phyloP scores from a whole-genome alignment of 805 yeast species.

The Lachancea lanzarotensis region DNA sequence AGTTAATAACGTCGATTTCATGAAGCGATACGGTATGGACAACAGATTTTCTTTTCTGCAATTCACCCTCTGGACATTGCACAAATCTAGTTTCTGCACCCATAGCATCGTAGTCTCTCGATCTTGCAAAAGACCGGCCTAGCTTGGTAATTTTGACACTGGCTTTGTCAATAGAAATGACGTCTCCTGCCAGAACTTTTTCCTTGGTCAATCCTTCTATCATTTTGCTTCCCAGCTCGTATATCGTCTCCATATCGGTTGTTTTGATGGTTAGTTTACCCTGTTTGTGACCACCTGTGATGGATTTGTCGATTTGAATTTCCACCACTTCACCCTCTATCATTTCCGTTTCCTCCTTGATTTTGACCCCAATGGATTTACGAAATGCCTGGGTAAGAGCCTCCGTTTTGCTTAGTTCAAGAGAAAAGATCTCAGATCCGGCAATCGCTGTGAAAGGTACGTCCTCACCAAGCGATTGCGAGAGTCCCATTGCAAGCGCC shows the following conservation, averaged over 20 bases:
- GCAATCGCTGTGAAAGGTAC: constrained; percentile 96
- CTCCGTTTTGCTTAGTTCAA: constrained; percentile 92
- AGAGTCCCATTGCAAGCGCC: constrained; percentile 91
- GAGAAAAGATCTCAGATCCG: constrained; percentile 87
- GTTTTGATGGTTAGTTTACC: constrained; percentile 96
- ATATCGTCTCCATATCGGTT: constrained; percentile 97
- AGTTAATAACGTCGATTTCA: constrained; percentile 95
- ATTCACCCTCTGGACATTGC: constrained; percentile 98
- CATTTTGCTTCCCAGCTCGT: constrained; percentile 91
- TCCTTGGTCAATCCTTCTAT: constrained; percentile 91
- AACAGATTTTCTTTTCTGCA: constrained; percentile 90
- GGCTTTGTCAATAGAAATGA: constrained; percentile 90
- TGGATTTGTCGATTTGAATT: constrained; percentile 85
- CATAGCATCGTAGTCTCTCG: constrained; percentile 98
- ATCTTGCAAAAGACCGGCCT: constrained; percentile 93
- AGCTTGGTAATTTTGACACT: constrained; percentile 89
- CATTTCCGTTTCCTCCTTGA: constrained; percentile 93
- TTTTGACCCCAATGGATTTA: constrained; percentile 89
- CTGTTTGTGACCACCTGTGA: constrained; percentile 97
- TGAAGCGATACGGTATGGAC: constrained; percentile 97
- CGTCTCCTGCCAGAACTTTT: constrained; percentile 95
- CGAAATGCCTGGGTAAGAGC: constrained; percentile 95
- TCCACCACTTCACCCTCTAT: constrained; percentile 99
- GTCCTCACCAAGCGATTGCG: constrained; percentile 57
- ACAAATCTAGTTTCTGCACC: constrained; percentile 97